Evolutionary conservation across 768 basidiomycete genomes (phyloP), one percentile per base, ranked within the genome.

Genomic region (Trametes punicea): DNA sequence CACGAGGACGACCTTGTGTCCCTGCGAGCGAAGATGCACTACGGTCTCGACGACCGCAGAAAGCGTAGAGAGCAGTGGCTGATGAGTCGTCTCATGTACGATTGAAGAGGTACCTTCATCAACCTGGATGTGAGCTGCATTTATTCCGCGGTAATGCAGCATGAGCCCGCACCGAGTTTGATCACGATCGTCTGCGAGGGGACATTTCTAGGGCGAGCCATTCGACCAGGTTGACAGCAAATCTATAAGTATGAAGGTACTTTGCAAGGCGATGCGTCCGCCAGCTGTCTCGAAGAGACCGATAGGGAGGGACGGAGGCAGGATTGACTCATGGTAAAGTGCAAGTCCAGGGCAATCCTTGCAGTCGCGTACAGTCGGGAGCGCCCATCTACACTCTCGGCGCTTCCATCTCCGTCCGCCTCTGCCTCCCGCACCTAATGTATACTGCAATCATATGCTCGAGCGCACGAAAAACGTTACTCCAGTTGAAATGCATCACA

Each of bases 1-100:
- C 56, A 97, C 93, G 10, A 99, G 83, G 4, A 98, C 91, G 51
- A 98, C 91, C 65, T 93, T 89, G 74, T 99, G 96, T 0, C 96
- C 96, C 39, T 86, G 75, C 5, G 77, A 74, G 44, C 86, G 82
- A 15, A 99, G 80, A 30, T 83, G 73, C 15, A 92, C 79, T 13
- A 93, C 92, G 0, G 93, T 92, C 71, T 99, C 96, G 29, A 95
- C 94, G 41, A 98, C 78, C 0, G 91, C 84, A 0, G 96, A 97
- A 26, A 99, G 81, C 3, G 89, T 90, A 3, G 95, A 91, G 1
- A 99, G 79, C 20, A 97, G 78, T 0, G 96, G 94, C 63, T 93
- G 85, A 65, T 96, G 92, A 0, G 96, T 96, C 48, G 81, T 85
- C 70, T 97, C 91, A 71, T 95, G 91, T 7, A 98, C 90, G 70